phyloP scores from a whole-genome alignment of 225 moss, liverwort and hornwort genomes.

The Antitrichia curtipendula region DNA sequence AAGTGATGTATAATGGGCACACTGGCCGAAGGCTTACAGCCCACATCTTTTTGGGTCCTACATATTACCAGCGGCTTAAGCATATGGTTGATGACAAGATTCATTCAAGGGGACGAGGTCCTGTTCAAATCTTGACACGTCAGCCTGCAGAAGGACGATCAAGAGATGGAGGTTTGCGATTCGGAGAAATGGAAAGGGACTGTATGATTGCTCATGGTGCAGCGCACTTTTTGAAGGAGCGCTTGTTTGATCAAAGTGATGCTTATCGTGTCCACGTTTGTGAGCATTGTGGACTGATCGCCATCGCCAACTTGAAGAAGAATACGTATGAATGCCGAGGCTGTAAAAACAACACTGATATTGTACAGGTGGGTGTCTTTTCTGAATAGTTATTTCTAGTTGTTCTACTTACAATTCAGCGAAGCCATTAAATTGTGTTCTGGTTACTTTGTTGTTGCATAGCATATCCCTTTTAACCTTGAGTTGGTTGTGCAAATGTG shows the following conservation, averaged over 20 bases:
- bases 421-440: background rate
- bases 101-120: conserved; percentile 95
- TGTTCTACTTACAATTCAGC: background rate
- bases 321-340: conserved; percentile 97
- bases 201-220: conserved; percentile 99
- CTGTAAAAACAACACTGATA: conserved; percentile 98
- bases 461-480: background rate
- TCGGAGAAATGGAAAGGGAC: conserved; percentile 99
- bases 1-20: conserved; percentile 99
- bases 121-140: conserved; percentile 93
- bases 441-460: background rate
- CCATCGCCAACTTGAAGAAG: conserved; percentile 96
- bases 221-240: conserved; percentile 96
- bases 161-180: conserved; percentile 95
- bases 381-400: background rate
- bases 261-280: conserved; percentile 98
- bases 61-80: conserved; percentile 95
- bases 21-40: conserved; percentile 89
- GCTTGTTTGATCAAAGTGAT: conserved; percentile 98
- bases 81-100: conserved; percentile 99
- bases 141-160: conserved; percentile 99
- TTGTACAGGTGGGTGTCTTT: conserved; percentile 63
- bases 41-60: conserved; percentile 94
- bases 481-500: background rate
- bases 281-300: conserved; percentile 93